These are phyloP conservation scores for Clarireedia sp. DNA, from an alignment of 2,329 filamentous ascomycete species.

Conservation along the genomic window DNA sequence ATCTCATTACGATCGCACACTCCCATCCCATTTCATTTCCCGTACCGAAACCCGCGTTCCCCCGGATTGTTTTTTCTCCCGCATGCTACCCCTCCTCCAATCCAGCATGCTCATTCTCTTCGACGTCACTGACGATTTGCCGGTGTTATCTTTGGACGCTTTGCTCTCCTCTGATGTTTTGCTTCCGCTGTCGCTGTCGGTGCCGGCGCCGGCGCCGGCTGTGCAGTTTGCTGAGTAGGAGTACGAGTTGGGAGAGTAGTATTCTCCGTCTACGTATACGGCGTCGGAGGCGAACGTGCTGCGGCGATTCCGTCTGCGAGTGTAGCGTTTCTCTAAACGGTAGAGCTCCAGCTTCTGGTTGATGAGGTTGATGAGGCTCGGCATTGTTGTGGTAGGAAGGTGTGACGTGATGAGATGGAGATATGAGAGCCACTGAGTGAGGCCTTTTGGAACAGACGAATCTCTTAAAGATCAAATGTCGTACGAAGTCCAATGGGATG, in stretches of 20 bases:
- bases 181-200: conserved; percentile 3
- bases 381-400: conserved; percentile 16
- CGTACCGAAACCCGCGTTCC: conserved; percentile 2
- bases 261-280: conserved; percentile 91
- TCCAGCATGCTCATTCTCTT: conserved; percentile 9
- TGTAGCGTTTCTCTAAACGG: conserved; percentile 92
- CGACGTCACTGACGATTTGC: conserved; percentile 5
- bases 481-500: background rate
- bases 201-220: conserved; percentile 2
- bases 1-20: conserved; percentile 3
- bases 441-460: background rate
- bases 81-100: conserved; percentile 6
- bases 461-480: background rate
- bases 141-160: conserved; percentile 3
- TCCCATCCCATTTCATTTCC: conserved; percentile 9
- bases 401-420: background rate
- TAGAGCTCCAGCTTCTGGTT: conserved; percentile 77
- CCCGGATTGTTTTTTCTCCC: background rate
- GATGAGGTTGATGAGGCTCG: conserved; percentile 48
- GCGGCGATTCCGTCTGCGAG: conserved; percentile 75
- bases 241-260: conserved; percentile 33
- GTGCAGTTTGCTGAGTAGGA: conserved; percentile 5
- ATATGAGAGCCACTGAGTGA: background rate
- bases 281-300: conserved; percentile 84
- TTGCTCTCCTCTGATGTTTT: conserved; percentile 4